Percentiles rank a stretch among this genome's conserved stretches.
phyloP scores from a whole-genome alignment of 768 basidiomycete species.

The Obba rivulosa region DNA sequence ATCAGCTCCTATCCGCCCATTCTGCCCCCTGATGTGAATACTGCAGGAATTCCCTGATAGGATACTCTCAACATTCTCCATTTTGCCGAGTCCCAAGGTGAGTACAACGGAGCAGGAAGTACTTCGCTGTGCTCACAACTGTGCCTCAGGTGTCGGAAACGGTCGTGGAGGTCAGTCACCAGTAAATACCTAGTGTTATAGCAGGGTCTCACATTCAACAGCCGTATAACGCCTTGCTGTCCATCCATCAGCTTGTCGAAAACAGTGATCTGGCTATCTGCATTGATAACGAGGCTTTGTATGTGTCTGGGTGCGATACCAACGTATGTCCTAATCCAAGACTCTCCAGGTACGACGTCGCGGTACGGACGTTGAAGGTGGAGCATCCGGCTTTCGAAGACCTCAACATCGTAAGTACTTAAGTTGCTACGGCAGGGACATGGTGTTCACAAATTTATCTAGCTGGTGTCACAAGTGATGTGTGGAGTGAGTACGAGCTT shows the following conservation, averaged over 20 bases:
- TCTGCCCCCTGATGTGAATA: conserved; percentile 18
- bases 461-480: conserved; percentile 88
- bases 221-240: conserved; percentile 84
- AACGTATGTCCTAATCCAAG: background rate
- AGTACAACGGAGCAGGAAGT: conserved; percentile 5
- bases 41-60: conserved; percentile 54
- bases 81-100: conserved; percentile 54
- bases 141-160: conserved; percentile 37
- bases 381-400: conserved; percentile 58
- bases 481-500: conserved; percentile 89
- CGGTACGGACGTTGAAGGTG: conserved; percentile 57
- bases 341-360: conserved; percentile 62
- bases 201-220: conserved; percentile 10
- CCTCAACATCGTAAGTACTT: conserved; percentile 56
- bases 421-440: background rate
- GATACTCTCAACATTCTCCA: conserved; percentile 48
- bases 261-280: conserved; percentile 80
- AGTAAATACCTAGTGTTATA: background rate
- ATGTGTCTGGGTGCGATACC: conserved; percentile 19
- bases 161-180: conserved; percentile 42
- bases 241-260: conserved; percentile 85
- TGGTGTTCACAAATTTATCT: background rate
- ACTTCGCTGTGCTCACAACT: background rate
- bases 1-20: conserved; percentile 6
- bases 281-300: conserved; percentile 87